Conservation (phyloP, 2,329 filamentous ascomycete species). For the Aspergillus aculeatus region DNA sequence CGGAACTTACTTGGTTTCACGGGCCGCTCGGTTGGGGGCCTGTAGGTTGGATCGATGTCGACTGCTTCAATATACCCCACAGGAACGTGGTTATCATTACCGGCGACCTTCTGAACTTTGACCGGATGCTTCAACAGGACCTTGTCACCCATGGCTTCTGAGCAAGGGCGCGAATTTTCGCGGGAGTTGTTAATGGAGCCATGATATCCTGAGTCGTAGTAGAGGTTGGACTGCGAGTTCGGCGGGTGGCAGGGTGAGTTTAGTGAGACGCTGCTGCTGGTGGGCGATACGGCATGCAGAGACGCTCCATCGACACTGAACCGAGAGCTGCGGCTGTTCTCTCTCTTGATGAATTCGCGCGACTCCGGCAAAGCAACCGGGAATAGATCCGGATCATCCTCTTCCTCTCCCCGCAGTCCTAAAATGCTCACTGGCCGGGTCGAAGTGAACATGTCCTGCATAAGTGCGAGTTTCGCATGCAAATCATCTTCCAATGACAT, state of each 20-base stretch:
- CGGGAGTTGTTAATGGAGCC: constrained; percentile 24
- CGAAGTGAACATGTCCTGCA: constrained; percentile 50
- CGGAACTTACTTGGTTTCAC: constrained; percentile 61
- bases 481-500: constrained; percentile 45
- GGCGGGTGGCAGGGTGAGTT: constrained; percentile 33
- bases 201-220: constrained; percentile 23
- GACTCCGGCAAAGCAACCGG: constrained; percentile 41
- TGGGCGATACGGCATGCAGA: constrained; percentile 40
- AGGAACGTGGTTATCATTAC: constrained; percentile 43
- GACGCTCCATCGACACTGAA: constrained; percentile 36
- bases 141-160: constrained; percentile 22
- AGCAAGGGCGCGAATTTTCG: constrained; percentile 24
- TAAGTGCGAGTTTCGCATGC: constrained; percentile 42
- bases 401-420: constrained; percentile 43
- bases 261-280: constrained; percentile 40
- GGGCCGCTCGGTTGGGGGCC: constrained; percentile 69
- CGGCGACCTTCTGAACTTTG: constrained; percentile 30
- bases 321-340: constrained; percentile 32
- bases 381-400: constrained; percentile 47
- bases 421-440: constrained; percentile 44
- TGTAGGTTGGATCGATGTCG: constrained; percentile 83
- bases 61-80: constrained; percentile 87
- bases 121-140: constrained; percentile 27
- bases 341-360: constrained; percentile 31
- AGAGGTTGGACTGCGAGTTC: constrained; percentile 14